Conservation (phyloP, 495 filamentous ascomycete genomes). For the Delitschia confertaspora region DNA sequence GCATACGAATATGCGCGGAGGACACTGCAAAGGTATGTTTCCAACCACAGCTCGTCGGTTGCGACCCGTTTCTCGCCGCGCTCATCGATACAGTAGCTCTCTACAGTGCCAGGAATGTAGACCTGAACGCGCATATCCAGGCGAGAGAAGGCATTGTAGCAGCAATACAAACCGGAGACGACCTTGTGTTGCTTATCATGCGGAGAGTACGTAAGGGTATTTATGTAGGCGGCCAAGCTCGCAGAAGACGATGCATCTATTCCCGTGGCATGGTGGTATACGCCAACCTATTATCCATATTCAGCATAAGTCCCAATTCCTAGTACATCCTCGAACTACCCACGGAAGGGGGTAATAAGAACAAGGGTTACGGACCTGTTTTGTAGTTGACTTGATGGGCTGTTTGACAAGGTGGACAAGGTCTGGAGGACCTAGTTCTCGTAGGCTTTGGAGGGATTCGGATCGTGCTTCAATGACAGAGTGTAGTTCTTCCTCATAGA, state of each 20-base stretch:
- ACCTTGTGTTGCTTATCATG: conserved; percentile 84
- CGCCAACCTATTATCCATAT: conserved; percentile 54
- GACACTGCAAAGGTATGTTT: conserved; percentile 92
- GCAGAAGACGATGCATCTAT: conserved; percentile 96
- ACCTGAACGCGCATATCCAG: conserved; percentile 98
- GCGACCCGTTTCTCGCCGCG: conserved; percentile 86
- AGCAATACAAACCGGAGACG: conserved; percentile 89
- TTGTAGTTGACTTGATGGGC: conserved; percentile 52
- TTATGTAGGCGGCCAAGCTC: conserved; percentile 94
- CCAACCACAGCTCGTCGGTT: conserved; percentile 88
- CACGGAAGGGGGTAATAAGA: not conserved
- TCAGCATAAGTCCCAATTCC: conserved; percentile 17
- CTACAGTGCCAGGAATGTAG: conserved; percentile 87
- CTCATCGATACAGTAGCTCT: conserved; percentile 94
- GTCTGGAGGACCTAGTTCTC: conserved; percentile 92
- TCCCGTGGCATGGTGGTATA: conserved; percentile 97
- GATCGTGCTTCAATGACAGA: conserved; percentile 84
- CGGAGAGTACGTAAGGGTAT: conserved; percentile 84
- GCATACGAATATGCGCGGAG: conserved; percentile 92
- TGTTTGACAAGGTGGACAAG: conserved; percentile 92
- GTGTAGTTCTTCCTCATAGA: conserved; percentile 82
- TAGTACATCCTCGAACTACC: not conserved
- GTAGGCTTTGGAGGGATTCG: conserved; percentile 69
- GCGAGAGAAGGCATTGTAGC: conserved; percentile 98
- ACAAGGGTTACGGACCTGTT: conserved; percentile 45